Percentiles rank a stretch among this genome's conserved stretches.
Conservation (phyloP, 129 eudicot genomes). For the Scalesia atractyloides region DNA sequence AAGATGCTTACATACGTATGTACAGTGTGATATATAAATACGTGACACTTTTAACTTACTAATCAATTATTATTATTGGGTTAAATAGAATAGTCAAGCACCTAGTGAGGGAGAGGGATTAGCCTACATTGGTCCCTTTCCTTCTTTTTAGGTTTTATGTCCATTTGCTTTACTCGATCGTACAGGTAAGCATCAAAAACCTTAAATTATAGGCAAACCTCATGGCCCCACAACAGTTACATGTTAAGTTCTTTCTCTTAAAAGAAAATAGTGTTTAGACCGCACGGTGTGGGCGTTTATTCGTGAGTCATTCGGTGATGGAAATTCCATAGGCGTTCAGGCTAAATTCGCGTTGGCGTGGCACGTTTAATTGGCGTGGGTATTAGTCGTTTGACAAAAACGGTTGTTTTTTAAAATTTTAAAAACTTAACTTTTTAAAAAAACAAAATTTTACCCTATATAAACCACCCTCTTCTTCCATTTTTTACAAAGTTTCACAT, state of each 20-base stretch:
- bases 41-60: not conserved
- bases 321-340: too few relatives aligned
- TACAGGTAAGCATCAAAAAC: conserved; percentile 14
- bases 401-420: too few relatives aligned
- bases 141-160: conserved; percentile 23
- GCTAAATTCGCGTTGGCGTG: too few relatives aligned
- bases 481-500: too few relatives aligned
- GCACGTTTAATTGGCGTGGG: too few relatives aligned
- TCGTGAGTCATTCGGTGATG: too few relatives aligned
- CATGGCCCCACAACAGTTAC: conserved; percentile 17
- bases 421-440: too few relatives aligned
- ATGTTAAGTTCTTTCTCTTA: not conserved
- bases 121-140: conserved; percentile 16
- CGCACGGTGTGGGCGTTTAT: too few relatives aligned
- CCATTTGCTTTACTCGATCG: conserved; percentile 22
- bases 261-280: too few relatives aligned
- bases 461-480: too few relatives aligned
- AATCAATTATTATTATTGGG: not conserved
- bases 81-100: not conserved
- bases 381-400: too few relatives aligned
- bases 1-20: not conserved
- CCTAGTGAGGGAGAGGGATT: not conserved
- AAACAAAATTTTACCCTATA: too few relatives aligned
- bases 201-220: conserved; percentile 17
- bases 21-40: not conserved